These are phyloP conservation scores for Avicennia marina DNA, from an alignment of 257 asterid genomes.

Conservation along the genomic window DNA sequence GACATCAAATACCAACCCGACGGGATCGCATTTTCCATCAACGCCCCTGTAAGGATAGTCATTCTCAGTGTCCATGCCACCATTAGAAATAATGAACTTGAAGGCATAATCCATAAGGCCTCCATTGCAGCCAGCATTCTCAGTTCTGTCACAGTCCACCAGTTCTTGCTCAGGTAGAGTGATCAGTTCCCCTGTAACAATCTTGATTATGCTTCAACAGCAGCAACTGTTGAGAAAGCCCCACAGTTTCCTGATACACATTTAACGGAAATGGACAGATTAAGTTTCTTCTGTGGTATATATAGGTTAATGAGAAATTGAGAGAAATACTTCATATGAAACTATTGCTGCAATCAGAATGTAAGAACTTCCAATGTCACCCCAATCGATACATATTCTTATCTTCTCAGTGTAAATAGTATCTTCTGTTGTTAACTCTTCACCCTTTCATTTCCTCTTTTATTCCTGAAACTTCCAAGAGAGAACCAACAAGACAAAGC, in stretches of 20 bases:
- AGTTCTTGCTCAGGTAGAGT: conserved; percentile 72
- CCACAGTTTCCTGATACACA: conserved; percentile 39
- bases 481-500: no score
- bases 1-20: conserved; percentile 33
- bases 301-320: no score
- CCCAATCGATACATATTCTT: no score
- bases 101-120: conserved; percentile 86
- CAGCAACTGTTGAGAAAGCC: conserved; percentile 57
- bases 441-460: no score
- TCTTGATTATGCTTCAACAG: conserved; percentile 44
- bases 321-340: no score
- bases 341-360: not conserved
- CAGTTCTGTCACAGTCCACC: conserved; percentile 54
- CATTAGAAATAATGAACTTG: conserved; percentile 57
- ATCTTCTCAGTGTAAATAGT: no score
- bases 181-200: conserved; percentile 31
- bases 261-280: no score
- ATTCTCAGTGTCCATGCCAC: conserved; percentile 73
- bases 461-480: no score
- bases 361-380: no score
- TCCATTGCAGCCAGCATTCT: conserved; percentile 67
- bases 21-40: conserved; percentile 54
- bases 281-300: no score
- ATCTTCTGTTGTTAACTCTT: no score
- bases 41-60: conserved; percentile 69